Percentiles rank a stretch among this genome's conserved stretches.
Evolutionary conservation across 2,329 filamentous ascomycete genomes (phyloP).

Genomic region (Cryphonectria radicalis): DNA sequence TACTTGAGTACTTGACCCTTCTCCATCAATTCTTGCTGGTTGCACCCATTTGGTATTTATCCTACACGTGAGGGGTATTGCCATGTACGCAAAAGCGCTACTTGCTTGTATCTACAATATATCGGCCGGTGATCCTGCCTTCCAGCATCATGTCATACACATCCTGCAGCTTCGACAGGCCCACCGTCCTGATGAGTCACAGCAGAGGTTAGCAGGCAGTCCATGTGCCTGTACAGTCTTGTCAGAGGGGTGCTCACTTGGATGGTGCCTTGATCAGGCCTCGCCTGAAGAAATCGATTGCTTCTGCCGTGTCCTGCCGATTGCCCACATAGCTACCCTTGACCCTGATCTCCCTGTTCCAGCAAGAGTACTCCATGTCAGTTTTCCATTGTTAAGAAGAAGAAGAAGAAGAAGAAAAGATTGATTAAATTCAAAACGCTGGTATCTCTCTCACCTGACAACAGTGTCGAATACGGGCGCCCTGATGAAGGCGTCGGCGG

Average conservation of each 20-base stretch:
- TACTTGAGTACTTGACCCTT: too few species aligned
- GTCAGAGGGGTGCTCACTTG: conserved; percentile 52
- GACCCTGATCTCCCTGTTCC: conserved; percentile 78
- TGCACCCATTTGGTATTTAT: too few species aligned
- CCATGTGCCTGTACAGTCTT: neutral
- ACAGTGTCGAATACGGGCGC: conserved; percentile 91
- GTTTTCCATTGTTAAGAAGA: neutral
- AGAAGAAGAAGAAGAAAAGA: too few species aligned
- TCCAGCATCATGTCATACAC: conserved; percentile 77
- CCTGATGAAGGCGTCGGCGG: conserved; percentile 75
- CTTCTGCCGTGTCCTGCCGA: conserved; percentile 83
- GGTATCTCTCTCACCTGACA: conserved; percentile 43
- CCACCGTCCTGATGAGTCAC: conserved; percentile 59
- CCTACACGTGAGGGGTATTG: too few species aligned
- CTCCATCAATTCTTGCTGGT: too few species aligned
- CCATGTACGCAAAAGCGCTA: conserved; percentile 40
- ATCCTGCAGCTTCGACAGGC: conserved; percentile 75
- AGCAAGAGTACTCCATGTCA: neutral
- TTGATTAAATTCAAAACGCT: too few species aligned
- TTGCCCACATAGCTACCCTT: conserved; percentile 94
- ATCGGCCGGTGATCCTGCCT: conserved; percentile 74
- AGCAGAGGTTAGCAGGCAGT: neutral
- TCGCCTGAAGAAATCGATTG: conserved; percentile 83
- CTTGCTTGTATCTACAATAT: conserved; percentile 75
- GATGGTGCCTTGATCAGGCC: conserved; percentile 86